A percentile compares a stretch with the other conserved stretches of the same genome.
Evolutionary conservation across 202 grass and related monocot genomes (phyloP).

Genomic region (Eragrostis tef): DNA sequence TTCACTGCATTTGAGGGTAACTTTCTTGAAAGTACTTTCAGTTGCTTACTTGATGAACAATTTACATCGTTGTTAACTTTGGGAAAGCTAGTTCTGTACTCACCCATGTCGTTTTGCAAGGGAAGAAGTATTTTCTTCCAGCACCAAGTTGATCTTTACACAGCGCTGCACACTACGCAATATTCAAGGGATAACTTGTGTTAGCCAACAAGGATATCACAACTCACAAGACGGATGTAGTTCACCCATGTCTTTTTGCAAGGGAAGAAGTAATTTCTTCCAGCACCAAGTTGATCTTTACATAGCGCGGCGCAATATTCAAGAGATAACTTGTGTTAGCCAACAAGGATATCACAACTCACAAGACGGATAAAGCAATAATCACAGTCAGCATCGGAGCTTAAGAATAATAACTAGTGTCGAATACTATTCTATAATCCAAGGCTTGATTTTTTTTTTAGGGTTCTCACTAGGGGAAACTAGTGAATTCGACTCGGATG

Average conservation of each 20-base stretch:
- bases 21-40: conserved; percentile 51
- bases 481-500: conserved; percentile 20
- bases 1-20: conserved; percentile 20
- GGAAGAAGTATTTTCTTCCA: conserved; percentile 41
- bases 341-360: conserved; percentile 49
- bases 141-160: conserved; percentile 28
- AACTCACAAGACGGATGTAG: conserved; percentile 26
- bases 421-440: conserved; percentile 33
- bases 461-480: conserved; percentile 5
- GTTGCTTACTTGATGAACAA: conserved; percentile 26
- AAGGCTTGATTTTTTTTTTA: conserved; percentile 39
- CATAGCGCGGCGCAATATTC: conserved; percentile 26
- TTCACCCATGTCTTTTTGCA: conserved; percentile 35
- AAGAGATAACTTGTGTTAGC: conserved; percentile 38
- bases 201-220: conserved; percentile 52
- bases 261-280: conserved; percentile 42
- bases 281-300: conserved; percentile 22
- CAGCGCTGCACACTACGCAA: conserved; percentile 18
- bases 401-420: conserved; percentile 41
- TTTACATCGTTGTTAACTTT: conserved; percentile 39
- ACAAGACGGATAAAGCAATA: conserved; percentile 30
- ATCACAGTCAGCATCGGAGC: conserved; percentile 18
- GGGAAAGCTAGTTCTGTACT: conserved; percentile 33
- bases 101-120: conserved; percentile 23
- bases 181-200: conserved; percentile 34